Evolutionary conservation across 306 rosid genomes (phyloP).

Genomic region (Citrullus amarus): DNA sequence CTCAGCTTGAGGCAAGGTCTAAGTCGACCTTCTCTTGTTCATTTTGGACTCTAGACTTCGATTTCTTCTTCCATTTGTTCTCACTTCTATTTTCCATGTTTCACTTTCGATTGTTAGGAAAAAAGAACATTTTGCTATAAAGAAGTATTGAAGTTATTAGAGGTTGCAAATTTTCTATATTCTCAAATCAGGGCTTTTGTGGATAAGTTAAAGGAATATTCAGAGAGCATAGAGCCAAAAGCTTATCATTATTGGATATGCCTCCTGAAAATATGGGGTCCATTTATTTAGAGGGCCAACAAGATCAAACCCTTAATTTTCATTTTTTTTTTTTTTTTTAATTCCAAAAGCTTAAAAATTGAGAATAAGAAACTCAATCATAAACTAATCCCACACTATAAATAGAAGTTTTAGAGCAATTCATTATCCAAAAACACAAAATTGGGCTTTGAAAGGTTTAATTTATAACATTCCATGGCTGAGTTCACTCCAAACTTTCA

Average conservation of each 20-base stretch:
- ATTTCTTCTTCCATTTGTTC: not conserved
- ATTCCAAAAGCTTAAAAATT: not conserved
- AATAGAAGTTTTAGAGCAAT: not conserved
- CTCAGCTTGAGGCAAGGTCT: no score
- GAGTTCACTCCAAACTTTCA: conserved; percentile 50
- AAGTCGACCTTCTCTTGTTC: no score
- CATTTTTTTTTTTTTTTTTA: not conserved
- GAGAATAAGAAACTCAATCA: not conserved
- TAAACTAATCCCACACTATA: conserved; percentile 5
- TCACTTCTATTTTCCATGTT: not conserved
- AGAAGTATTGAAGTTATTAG: not conserved
- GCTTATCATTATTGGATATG: conserved; percentile 5
- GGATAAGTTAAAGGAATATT: conserved; percentile 4
- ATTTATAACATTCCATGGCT: conserved; percentile 40
- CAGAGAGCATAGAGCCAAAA: not conserved
- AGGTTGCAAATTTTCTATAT: not conserved
- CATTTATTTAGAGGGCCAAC: not conserved
- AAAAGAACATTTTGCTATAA: no score
- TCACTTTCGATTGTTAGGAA: not conserved
- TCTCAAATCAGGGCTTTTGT: not conserved
- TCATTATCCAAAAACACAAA: conserved; percentile 10
- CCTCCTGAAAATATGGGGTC: conserved; percentile 3
- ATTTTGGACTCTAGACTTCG: no score
- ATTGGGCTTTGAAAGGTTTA: not conserved
- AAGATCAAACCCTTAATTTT: not conserved